Conservation (phyloP, 352 stramenopile species). For the Nothophytophthora sp. region DNA sequence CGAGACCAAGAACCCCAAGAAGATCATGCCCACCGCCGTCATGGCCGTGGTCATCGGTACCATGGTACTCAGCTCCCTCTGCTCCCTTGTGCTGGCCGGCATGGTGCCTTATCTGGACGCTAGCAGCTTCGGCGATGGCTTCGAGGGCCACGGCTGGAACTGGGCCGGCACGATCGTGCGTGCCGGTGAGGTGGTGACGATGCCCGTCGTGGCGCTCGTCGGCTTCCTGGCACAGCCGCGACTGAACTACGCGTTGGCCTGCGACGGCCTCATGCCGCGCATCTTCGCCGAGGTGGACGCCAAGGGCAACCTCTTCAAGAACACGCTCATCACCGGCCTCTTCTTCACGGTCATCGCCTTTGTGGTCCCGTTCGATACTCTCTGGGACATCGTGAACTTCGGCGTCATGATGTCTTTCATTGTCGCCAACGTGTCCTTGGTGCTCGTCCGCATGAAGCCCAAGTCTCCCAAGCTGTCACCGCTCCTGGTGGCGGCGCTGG, state of each 20-base stretch:
- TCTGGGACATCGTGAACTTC: slow-evolving; percentile 90
- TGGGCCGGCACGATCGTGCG: slow-evolving; percentile 58
- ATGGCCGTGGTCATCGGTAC: slow-evolving; percentile 79
- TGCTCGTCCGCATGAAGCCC: slow-evolving; percentile 59
- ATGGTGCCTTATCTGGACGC: slow-evolving; percentile 63
- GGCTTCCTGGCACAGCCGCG: slow-evolving; percentile 93
- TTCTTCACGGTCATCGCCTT: slow-evolving; percentile 75
- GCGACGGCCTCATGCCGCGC: slow-evolving; percentile 92
- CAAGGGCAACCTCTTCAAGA: slow-evolving; percentile 81
- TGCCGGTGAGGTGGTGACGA: slow-evolving; percentile 73
- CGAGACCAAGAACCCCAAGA: slow-evolving; percentile 76
- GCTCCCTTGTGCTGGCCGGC: slow-evolving; percentile 85
- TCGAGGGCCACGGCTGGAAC: slow-evolving; percentile 42
- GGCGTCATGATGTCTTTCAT: slow-evolving; percentile 88
- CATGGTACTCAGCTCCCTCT: slow-evolving; percentile 62
- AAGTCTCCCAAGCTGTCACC: slow-evolving; percentile 45
- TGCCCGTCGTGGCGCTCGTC: slow-evolving; percentile 95
- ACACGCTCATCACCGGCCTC: slow-evolving; percentile 66
- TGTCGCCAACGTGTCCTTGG: slow-evolving; percentile 72
- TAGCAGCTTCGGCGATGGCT: slow-evolving; percentile 49
- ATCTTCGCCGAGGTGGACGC: slow-evolving; percentile 87
- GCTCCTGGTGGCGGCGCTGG: slow-evolving; percentile 31
- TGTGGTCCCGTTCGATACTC: slow-evolving; percentile 70
- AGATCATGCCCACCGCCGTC: slow-evolving; percentile 81
- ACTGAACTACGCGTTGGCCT: slow-evolving; percentile 92